Conservation (phyloP, 495 filamentous ascomycete species). For the Penicillium silybi region DNA sequence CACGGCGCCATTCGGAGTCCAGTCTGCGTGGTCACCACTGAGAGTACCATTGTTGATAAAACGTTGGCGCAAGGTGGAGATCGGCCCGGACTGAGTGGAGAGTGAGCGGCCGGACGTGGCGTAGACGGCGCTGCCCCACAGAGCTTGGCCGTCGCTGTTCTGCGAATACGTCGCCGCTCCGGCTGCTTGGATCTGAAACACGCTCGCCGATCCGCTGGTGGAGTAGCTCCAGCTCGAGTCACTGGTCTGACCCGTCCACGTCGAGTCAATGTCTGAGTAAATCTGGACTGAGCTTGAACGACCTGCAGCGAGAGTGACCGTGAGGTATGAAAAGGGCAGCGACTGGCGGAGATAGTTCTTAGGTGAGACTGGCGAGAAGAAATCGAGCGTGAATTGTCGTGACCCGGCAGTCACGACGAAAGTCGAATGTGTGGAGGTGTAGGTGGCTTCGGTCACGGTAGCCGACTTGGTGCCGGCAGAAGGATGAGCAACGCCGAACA, state of each 20-base stretch:
- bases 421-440: conserved; percentile 39
- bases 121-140: conserved; percentile 42
- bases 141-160: conserved; percentile 28
- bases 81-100: conserved; percentile 23
- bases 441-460: conserved; percentile 30
- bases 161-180: conserved; percentile 26
- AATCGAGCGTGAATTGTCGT: conserved; percentile 41
- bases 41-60: conserved; percentile 33
- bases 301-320: conserved; percentile 48
- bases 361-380: conserved; percentile 78
- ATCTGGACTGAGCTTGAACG: conserved; percentile 33
- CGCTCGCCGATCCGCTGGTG: conserved; percentile 19
- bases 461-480: conserved; percentile 22
- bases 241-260: conserved; percentile 38
- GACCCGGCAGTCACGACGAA: conserved; percentile 35
- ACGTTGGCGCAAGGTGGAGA: conserved; percentile 17
- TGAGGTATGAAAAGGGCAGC: conserved; percentile 74
- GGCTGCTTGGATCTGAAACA: conserved; percentile 27
- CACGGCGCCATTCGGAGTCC: conserved; percentile 25
- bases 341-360: conserved; percentile 74
- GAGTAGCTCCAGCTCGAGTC: conserved; percentile 24
- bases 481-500: conserved; percentile 36
- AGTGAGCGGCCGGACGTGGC: conserved; percentile 23
- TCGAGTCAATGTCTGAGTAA: conserved; percentile 40
- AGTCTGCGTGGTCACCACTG: conserved; percentile 17